Base-by-base conservation (phyloP, 441 rosid genomes). In the Adansonia grandidieri region DNA sequence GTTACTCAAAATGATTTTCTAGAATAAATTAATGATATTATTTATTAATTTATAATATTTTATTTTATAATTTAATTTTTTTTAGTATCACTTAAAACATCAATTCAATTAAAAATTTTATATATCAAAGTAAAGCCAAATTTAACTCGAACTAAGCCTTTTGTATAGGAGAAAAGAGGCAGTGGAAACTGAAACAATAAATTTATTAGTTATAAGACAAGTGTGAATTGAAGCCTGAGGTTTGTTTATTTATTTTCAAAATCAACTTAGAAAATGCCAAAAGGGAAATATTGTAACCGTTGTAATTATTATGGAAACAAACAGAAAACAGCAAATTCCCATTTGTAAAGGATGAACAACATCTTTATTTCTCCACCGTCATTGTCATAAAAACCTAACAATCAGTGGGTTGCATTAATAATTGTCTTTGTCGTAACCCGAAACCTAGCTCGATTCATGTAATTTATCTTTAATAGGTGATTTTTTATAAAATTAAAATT, bases 121-220 rank as follows among this genome's bases (percentile, higher is more conserved):
- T 32, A 32, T 32, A 32, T 32, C 37, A 32, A 32, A 0, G n/a
- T 2, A 13, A 13, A 63, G 4, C 68, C 45, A 63, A 63, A 63
- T 28, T 63, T 63, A 32, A 32, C 4, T 2, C 14, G 1, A 42
- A n/a, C 5, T 9, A 37, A 2, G 24, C 22, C 1, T 60, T 22
- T 22, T 9, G 65, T 3, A 44, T 17, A 6, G 22, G 53, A 42
- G 71, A 42, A 37, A 65, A 64, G 51, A 66, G 71, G 5, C 8
- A 1, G 28, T 65, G 50, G 69, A 37, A 66, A 42, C 71, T 66
- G 71, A 42, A 66, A 66, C 70, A 9, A n/a, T 65, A 19, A 47
- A 47, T 4, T 10, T 5, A 47, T 5, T 2, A 5, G 40, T 13
- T 20, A 17, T 2, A 47, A 20, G 40, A 51, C 22, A 71, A 24